Base-by-base conservation (phyloP, 2,329 filamentous ascomycete genomes). In the Chaetomium sp. region DNA sequence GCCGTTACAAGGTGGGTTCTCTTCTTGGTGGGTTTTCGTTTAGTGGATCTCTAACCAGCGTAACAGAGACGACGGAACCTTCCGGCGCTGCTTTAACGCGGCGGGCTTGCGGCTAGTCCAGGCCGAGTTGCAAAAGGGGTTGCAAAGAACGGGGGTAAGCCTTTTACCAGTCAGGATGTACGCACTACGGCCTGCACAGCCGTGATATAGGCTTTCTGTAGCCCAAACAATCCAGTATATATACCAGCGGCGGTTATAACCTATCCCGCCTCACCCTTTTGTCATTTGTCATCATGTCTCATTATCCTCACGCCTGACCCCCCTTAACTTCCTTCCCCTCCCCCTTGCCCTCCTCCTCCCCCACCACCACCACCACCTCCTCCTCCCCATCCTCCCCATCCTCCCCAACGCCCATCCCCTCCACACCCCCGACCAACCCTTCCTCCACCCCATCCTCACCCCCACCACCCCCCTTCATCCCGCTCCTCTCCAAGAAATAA, bases 101-200 rank as follows among this genome's bases (percentile, higher is more conserved):
- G 90, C 91, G 0, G 89, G 87, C 0, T 74, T 96, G 69, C 82
- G 80, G 61, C 73, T 97, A n/a, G 77, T 92, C 42, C 85, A 80
- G 74, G 87, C 85, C 0, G 91, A 95, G 74, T 70, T 91, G 57
- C 91, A 96, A 77, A 84, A 82, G 45, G 91, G 91, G 0, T 88
- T 95, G 57, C 87, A 84, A 61, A 76, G 74, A 9, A 76, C 83
- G 33, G 75, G 77, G 1, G 72, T 71, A 53, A 82, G 83, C 51
- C 75, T 96, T 35, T 88, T 89, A 70, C 90, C 91, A 0, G 89
- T 97, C 21, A 85, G 86, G 71, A 90, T 89, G 75, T 97, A 93
- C 77, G 93, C 91, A 1, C 77, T 96, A 70, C 86, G 85, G 70
- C 86, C 87, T 3, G 60, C 59, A 16, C 55, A 68, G 55, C 58